Evolutionary conservation across 108 stramenopile genomes (phyloP).

Genomic region (Fragilaria crotonensis): DNA sequence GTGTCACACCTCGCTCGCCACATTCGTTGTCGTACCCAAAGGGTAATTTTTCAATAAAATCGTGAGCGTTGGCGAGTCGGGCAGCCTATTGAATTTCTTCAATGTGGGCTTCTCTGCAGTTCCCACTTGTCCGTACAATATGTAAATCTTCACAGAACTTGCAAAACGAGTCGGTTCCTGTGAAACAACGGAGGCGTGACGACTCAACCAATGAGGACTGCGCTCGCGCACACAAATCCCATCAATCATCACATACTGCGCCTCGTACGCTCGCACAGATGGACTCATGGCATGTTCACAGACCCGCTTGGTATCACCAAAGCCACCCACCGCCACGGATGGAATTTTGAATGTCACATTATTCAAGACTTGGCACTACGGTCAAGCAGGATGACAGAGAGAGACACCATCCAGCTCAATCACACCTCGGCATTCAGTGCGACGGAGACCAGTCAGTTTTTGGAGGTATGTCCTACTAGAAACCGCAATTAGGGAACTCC

Average conservation of each 20-base stretch:
- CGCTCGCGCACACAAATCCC: conserved; percentile 29
- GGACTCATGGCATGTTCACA: conserved; percentile 59
- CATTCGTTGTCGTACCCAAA: conserved; percentile 63
- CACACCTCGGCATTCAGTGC: conserved; percentile 31
- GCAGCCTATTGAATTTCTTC: conserved; percentile 75
- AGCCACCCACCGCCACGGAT: conserved; percentile 56
- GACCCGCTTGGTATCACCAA: conserved; percentile 75
- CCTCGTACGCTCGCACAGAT: conserved; percentile 62
- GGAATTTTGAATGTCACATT: conserved; percentile 36
- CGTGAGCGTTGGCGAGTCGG: conserved; percentile 70
- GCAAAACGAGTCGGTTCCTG: conserved; percentile 90
- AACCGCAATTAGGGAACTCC: neutral
- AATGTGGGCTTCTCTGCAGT: conserved; percentile 40
- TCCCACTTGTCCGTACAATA: conserved; percentile 70
- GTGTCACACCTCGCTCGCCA: conserved; percentile 55
- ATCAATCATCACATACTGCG: conserved; percentile 50
- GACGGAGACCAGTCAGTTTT: conserved; percentile 33
- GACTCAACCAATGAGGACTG: conserved; percentile 34
- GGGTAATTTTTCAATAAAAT: conserved; percentile 54
- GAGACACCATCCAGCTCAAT: conserved; percentile 38
- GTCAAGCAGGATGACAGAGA: conserved; percentile 55
- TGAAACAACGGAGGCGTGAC: conserved; percentile 53
- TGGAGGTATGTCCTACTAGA: neutral
- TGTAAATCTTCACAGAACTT: conserved; percentile 74
- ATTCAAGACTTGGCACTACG: conserved; percentile 41